phyloP scores from a whole-genome alignment of 345 rosid genomes.

The Populus nigra region DNA sequence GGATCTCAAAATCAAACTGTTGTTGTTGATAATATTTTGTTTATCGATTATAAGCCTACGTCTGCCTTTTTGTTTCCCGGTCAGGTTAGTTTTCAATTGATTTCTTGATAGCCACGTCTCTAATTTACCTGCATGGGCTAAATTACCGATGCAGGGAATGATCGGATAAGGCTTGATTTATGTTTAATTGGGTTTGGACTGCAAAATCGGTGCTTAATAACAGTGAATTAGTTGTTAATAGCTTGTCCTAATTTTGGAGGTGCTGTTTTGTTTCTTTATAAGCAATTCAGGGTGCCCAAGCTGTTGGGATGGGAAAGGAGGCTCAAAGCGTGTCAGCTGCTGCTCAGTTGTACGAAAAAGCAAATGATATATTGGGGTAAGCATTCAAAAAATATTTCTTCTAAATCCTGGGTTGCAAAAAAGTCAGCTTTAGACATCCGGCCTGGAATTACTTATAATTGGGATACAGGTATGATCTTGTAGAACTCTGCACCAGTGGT shows the following conservation, averaged over 20 bases:
- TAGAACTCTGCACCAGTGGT: constrained; percentile 82
- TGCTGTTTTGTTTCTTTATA: background rate
- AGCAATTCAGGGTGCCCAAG: constrained; percentile 79
- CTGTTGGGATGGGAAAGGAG: constrained; percentile 95
- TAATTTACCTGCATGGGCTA: background rate
- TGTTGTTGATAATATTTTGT: constrained; percentile 56
- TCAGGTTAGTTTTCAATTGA: constrained; percentile 49
- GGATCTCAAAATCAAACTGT: constrained; percentile 45
- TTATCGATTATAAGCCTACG: constrained; percentile 73
- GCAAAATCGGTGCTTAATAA: no score
- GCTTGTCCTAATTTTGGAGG: background rate
- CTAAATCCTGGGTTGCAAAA: background rate
- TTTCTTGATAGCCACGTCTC: background rate
- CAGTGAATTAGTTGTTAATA: no score
- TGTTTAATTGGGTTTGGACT: background rate
- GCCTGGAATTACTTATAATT: background rate
- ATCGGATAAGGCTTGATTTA: background rate
- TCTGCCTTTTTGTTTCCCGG: constrained; percentile 90
- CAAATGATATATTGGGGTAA: constrained; percentile 48
- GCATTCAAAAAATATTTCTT: background rate
- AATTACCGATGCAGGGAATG: background rate
- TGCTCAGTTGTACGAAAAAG: constrained; percentile 70
- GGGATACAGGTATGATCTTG: constrained; percentile 75
- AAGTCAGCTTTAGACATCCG: background rate
- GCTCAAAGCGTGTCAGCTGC: constrained; percentile 76